A percentile compares a stretch with the other conserved stretches of the same genome.
Evolutionary conservation across 2,329 filamentous ascomycete species (phyloP).

Genomic region (Hypoxylon sp.): DNA sequence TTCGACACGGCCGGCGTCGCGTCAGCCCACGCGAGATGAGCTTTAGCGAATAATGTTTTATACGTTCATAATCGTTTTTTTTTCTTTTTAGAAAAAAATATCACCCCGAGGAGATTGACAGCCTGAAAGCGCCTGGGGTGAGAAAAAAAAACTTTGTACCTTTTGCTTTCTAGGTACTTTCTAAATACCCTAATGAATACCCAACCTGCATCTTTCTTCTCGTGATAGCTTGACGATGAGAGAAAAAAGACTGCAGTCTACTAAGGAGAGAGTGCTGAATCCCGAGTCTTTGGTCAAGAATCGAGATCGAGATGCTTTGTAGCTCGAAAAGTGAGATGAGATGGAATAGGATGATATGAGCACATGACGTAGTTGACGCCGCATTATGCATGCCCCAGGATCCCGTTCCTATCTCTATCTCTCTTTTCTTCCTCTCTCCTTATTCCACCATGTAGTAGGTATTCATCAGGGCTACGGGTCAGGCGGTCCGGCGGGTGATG

Average conservation of each 20-base stretch:
- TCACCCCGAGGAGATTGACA: too few relatives aligned
- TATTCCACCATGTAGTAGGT: slow-evolving; percentile 33
- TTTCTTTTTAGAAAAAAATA: neutral
- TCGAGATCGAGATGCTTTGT: too few relatives aligned
- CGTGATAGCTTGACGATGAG: neutral
- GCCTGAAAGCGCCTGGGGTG: slow-evolving; percentile 11
- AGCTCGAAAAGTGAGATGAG: too few relatives aligned
- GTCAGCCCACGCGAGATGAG: slow-evolving; percentile 21
- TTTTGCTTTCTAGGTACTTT: slow-evolving; percentile 4
- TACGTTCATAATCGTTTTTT: neutral
- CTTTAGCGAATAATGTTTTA: slow-evolving; percentile 6
- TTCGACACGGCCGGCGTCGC: neutral
- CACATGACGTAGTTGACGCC: too few relatives aligned
- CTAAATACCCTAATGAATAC: slow-evolving; percentile 28
- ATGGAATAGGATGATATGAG: too few relatives aligned
- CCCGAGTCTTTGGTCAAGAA: too few relatives aligned
- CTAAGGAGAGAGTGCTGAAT: neutral
- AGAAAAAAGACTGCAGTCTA: neutral
- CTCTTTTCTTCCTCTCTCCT: neutral
- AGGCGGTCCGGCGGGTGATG: too few relatives aligned
- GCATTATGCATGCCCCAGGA: too few relatives aligned
- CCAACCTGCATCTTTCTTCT: slow-evolving; percentile 16
- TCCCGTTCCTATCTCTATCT: too few relatives aligned
- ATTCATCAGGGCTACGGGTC: slow-evolving; percentile 33
- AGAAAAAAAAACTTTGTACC: slow-evolving; percentile 4